Evolutionary conservation across 441 rosid genomes (phyloP).

Genomic region (Arabidopsis lyrata): DNA sequence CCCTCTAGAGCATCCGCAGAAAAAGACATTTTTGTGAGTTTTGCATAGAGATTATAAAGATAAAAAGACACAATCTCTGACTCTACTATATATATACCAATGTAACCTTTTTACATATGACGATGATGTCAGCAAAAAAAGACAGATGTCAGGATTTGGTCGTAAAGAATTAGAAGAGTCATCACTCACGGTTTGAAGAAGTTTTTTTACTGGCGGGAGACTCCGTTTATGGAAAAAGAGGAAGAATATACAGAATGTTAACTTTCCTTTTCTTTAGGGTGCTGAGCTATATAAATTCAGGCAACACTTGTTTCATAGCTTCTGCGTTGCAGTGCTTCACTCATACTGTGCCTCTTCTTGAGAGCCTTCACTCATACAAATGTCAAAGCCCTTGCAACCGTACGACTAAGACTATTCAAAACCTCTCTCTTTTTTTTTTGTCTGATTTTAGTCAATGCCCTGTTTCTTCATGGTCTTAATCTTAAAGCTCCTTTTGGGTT

Average conservation of each 20-base stretch:
- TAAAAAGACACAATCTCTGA: neutral
- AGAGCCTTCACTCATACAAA: too few species aligned
- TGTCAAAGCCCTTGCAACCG: too few species aligned
- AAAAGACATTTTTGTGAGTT: conserved; percentile 38
- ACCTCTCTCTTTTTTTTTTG: too few species aligned
- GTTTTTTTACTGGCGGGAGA: neutral
- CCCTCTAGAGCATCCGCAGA: conserved; percentile 26
- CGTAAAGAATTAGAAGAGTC: neutral
- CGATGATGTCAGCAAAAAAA: conserved; percentile 21
- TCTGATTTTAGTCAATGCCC: too few species aligned
- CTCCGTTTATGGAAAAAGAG: neutral
- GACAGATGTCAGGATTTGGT: conserved; percentile 36
- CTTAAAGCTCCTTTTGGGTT: too few species aligned
- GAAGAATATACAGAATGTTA: neutral
- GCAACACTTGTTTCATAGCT: too few species aligned
- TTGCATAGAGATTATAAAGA: conserved; percentile 1
- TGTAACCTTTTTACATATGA: neutral
- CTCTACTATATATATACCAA: neutral
- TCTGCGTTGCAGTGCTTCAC: too few species aligned
- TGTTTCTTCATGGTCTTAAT: too few species aligned
- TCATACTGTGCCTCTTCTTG: too few species aligned
- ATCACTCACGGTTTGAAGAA: neutral
- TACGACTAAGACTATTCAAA: too few species aligned
- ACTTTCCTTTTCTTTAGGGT: too few species aligned
- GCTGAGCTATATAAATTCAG: too few species aligned